These are phyloP conservation scores for Aspergillus cejpii DNA, from an alignment of 2,329 filamentous ascomycete species.

Conservation along the genomic window DNA sequence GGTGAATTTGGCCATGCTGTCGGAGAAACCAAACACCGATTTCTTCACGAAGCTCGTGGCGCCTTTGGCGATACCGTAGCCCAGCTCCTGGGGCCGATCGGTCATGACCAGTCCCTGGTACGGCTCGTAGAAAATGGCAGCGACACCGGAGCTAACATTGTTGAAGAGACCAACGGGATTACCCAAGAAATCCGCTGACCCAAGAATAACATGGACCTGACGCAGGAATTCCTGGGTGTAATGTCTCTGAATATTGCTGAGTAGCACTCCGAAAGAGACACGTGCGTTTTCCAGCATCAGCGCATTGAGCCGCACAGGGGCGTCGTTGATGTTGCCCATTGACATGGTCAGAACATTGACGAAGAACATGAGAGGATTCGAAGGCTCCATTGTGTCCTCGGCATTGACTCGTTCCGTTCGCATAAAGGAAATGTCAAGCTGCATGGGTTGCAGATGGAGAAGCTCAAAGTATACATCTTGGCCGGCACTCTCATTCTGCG, in stretches of 20 bases:
- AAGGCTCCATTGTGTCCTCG: constrained; percentile 83
- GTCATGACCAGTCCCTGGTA: constrained; percentile 97
- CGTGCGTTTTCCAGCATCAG: constrained; percentile 92
- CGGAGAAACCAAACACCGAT: constrained; percentile 92
- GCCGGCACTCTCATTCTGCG: constrained; percentile 71
- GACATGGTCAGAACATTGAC: constrained; percentile 99
- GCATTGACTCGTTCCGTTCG: constrained; percentile 94
- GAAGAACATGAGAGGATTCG: constrained; percentile 96
- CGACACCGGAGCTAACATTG: constrained; percentile 93
- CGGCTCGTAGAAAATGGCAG: constrained; percentile 98
- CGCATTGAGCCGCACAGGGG: constrained; percentile 86
- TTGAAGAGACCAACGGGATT: constrained; percentile 98
- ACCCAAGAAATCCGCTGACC: constrained; percentile 93
- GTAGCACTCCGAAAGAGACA: constrained; percentile 74
- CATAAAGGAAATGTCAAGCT: constrained; percentile 93
- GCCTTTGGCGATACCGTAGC: constrained; percentile 90
- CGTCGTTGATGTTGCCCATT: constrained; percentile 97
- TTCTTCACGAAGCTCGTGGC: constrained; percentile 98
- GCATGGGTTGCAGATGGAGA: constrained; percentile 95
- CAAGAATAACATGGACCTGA: constrained; percentile 94
- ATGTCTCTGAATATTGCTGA: constrained; percentile 82
- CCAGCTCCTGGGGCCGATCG: constrained; percentile 89
- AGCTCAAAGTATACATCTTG: constrained; percentile 98
- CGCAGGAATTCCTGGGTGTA: constrained; percentile 95
- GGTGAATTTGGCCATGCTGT: constrained; percentile 96